These are phyloP conservation scores for Termitomyces sp. DNA, from an alignment of 1,284 basidiomycete genomes.

Conservation along the genomic window DNA sequence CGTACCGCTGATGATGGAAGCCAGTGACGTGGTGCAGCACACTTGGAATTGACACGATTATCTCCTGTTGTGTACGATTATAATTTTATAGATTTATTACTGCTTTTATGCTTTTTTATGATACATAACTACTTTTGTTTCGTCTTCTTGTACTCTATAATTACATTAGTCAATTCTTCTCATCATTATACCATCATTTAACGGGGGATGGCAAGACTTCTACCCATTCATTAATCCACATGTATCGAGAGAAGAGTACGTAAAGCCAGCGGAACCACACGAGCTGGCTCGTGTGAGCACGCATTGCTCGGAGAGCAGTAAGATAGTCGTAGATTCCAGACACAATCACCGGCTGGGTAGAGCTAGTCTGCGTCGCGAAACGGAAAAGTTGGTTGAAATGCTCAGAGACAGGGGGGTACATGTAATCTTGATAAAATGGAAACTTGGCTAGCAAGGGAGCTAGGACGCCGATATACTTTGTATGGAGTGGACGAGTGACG, in stretches of 20 bases:
- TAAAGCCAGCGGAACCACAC: constrained; percentile 92
- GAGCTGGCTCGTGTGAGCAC: constrained; percentile 70
- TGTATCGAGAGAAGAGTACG: constrained; percentile 78
- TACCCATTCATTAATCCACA: constrained; percentile 88
- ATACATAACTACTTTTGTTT: neutral
- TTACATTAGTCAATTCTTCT: neutral
- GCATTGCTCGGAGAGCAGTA: constrained; percentile 66
- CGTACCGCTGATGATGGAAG: too few relatives aligned
- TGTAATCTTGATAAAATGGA: constrained; percentile 25
- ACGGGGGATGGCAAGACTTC: constrained; percentile 22
- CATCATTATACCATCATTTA: neutral
- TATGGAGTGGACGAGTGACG: constrained; percentile 47
- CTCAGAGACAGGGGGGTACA: constrained; percentile 19
- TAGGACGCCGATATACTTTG: constrained; percentile 59
- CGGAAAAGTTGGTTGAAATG: constrained; percentile 10
- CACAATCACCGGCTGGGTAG: constrained; percentile 39
- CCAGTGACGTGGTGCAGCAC: too few relatives aligned
- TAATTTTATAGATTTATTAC: too few relatives aligned
- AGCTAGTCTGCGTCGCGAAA: neutral
- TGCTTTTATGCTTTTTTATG: neutral
- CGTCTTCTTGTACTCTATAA: neutral
- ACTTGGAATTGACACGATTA: too few relatives aligned
- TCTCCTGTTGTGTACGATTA: too few relatives aligned
- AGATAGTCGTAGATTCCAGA: constrained; percentile 54
- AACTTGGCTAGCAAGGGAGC: constrained; percentile 45